These are phyloP conservation scores for Helichrysum umbraculigerum DNA, from an alignment of 129 eudicot species.

Conservation along the genomic window DNA sequence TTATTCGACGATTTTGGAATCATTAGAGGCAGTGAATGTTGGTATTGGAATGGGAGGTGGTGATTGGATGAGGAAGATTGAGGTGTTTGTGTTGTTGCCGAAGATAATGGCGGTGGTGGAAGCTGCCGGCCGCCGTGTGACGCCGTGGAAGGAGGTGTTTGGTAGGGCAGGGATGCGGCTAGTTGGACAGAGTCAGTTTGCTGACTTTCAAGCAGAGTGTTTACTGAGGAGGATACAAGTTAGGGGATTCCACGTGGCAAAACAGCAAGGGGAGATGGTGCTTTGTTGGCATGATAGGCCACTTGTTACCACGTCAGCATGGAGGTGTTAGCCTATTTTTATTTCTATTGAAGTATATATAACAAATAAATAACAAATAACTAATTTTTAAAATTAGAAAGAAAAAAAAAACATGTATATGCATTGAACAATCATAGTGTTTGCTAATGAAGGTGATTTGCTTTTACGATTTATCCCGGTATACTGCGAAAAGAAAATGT, in stretches of 20 bases:
- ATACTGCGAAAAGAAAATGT: too few species aligned
- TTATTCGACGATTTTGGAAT: conserved; percentile 68
- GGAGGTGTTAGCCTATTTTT: conserved; percentile 54
- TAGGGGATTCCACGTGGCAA: conserved; percentile 86
- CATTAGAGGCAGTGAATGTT: conserved; percentile 65
- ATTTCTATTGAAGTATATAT: not conserved
- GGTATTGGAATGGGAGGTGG: conserved; percentile 36
- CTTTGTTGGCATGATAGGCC: conserved; percentile 96
- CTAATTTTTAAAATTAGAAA: not conserved
- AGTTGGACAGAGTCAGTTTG: conserved; percentile 34
- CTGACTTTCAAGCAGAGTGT: conserved; percentile 42
- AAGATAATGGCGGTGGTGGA: conserved; percentile 39
- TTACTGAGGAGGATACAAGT: conserved; percentile 68
- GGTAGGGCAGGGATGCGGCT: conserved; percentile 32
- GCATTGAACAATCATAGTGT: not conserved
- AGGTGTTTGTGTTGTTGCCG: conserved; percentile 69
- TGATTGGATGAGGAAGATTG: conserved; percentile 74
- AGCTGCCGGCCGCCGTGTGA: conserved; percentile 27
- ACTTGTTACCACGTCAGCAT: conserved; percentile 83
- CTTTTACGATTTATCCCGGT: too few species aligned
- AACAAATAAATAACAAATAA: too few species aligned
- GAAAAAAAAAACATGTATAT: not conserved
- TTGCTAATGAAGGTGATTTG: not conserved
- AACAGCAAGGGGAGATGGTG: conserved; percentile 85
- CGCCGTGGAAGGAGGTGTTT: conserved; percentile 40